Conservation (phyloP, 805 yeast species). For the Hanseniaspora thailandica region DNA sequence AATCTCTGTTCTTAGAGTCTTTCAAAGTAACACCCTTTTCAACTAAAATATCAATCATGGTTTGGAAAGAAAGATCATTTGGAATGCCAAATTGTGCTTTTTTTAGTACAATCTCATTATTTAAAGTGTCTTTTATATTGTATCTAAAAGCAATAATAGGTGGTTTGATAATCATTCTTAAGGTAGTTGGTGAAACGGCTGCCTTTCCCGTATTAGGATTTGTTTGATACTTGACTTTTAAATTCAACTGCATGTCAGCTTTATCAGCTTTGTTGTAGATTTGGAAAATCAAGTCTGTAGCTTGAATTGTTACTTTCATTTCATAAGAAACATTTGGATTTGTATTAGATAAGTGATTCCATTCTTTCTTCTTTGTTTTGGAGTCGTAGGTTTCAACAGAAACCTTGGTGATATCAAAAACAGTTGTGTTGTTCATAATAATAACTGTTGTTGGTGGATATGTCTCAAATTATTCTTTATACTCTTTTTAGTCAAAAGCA, state of each 20-base stretch:
- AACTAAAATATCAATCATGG: neutral
- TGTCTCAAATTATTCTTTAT: neutral
- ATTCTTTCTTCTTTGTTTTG: neutral
- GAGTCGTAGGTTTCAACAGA: constrained; percentile 5
- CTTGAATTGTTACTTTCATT: neutral
- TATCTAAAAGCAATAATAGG: constrained; percentile 12
- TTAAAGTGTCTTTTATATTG: neutral
- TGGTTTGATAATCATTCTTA: constrained; percentile 10
- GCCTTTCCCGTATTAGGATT: neutral
- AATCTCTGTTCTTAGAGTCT: constrained; percentile 5
- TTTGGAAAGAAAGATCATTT: neutral
- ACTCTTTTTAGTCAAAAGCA: neutral
- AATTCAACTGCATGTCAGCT: neutral
- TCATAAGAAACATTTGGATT: neutral
- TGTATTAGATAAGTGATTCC: constrained; percentile 5
- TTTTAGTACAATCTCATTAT: constrained; percentile 1
- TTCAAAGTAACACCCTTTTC: constrained; percentile 3
- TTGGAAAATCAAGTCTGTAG: neutral
- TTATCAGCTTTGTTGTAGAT: neutral
- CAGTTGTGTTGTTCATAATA: neutral
- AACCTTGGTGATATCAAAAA: neutral
- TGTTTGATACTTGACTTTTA: neutral
- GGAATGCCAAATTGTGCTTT: constrained; percentile 9
- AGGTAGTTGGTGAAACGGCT: neutral
- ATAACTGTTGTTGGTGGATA: neutral